phyloP scores from a whole-genome alignment of 441 rosid species.

The Erodium texanum region DNA sequence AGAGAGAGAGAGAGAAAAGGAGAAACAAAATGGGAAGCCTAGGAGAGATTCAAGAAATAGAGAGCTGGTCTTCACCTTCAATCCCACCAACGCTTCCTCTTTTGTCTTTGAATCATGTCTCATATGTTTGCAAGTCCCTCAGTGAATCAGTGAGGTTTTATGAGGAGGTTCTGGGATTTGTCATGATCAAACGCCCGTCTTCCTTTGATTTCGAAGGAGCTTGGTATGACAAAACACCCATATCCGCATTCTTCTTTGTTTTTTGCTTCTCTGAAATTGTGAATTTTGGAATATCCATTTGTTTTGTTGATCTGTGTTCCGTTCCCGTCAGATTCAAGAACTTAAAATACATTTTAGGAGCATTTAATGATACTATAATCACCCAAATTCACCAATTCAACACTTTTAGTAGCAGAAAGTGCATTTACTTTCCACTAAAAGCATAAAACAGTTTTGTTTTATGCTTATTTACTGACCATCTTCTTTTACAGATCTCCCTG shows the following conservation, averaged over 20 bases:
- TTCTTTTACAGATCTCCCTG: background rate
- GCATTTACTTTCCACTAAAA: constrained; percentile 2
- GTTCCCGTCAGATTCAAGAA: background rate
- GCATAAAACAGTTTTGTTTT: background rate
- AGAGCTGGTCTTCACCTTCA: constrained; percentile 1
- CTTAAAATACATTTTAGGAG: background rate
- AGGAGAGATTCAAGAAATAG: constrained; percentile 2
- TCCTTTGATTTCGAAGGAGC: constrained; percentile 23
- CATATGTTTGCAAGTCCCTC: constrained; percentile 13
- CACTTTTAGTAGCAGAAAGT: background rate
- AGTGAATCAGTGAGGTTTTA: constrained; percentile 13
- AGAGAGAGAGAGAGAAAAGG: too few relatives aligned
- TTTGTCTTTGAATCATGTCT: constrained; percentile 18
- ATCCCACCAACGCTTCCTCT: background rate
- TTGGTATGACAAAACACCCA: constrained; percentile 9
- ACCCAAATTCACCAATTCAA: background rate
- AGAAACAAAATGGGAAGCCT: background rate
- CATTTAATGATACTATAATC: background rate
- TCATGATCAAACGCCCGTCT: constrained; percentile 20
- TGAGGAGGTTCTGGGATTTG: constrained; percentile 18
- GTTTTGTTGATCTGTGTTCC: background rate
- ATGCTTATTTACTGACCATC: background rate
- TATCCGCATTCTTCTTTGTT: too few relatives aligned
- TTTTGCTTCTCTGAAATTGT: too few relatives aligned
- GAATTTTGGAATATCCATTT: too few relatives aligned